These are phyloP conservation scores for Leptoxyphium fumago DNA, from an alignment of 2,329 filamentous ascomycete species.

Conservation along the genomic window DNA sequence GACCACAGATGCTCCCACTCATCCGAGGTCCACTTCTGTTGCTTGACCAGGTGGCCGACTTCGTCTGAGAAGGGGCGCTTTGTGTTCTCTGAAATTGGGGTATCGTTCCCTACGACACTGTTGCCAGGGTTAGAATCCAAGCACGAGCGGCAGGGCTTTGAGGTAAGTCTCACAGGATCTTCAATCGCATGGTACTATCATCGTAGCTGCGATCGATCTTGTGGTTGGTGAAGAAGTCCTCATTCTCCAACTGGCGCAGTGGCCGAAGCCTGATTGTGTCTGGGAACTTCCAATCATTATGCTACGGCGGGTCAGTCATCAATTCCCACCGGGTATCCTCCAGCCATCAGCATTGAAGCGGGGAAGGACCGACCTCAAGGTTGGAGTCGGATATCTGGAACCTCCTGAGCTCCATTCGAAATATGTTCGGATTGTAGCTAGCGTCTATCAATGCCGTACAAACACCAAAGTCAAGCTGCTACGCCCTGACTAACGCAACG, in stretches of 20 bases:
- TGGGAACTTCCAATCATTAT: conserved; percentile 19
- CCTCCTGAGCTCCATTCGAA: background rate
- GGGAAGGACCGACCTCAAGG: conserved; percentile 10
- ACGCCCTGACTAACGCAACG: too few species aligned
- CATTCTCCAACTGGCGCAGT: conserved; percentile 13
- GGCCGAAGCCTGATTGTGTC: conserved; percentile 14
- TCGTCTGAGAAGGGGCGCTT: conserved; percentile 14
- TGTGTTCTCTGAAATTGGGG: conserved; percentile 10
- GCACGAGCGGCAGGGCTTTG: too few species aligned
- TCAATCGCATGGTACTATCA: conserved; percentile 20
- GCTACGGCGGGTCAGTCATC: conserved; percentile 4
- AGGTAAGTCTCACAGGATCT: conserved; percentile 15
- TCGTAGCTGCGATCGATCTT: conserved; percentile 23
- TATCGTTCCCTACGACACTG: background rate
- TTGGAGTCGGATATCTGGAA: conserved; percentile 19
- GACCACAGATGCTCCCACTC: conserved; percentile 21
- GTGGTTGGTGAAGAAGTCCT: conserved; percentile 20
- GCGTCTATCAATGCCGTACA: too few species aligned
- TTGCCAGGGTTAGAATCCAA: too few species aligned
- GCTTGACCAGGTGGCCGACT: conserved; percentile 11
- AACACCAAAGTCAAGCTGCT: too few species aligned
- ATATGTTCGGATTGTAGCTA: too few species aligned
- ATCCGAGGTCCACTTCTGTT: conserved; percentile 19
- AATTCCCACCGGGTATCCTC: background rate
- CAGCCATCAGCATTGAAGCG: conserved; percentile 1